Evolutionary conservation across 495 filamentous ascomycete genomes (phyloP).

Genomic region (Trichoderma reesei): DNA sequence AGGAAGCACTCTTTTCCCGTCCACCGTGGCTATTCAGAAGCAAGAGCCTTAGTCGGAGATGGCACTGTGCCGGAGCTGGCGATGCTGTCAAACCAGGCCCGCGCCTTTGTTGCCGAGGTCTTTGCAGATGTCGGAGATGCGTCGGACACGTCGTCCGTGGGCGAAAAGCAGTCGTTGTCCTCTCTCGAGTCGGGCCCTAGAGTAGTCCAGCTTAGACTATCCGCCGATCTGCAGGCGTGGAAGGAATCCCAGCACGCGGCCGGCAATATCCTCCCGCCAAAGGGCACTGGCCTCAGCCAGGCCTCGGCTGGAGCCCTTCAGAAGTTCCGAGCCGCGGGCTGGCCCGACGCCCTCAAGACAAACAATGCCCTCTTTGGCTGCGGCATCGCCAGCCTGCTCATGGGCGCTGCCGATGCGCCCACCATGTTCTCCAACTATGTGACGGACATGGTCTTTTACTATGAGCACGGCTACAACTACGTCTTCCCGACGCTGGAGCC

Average conservation of each 20-base stretch:
- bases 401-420: conserved; percentile 20
- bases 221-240: conserved; percentile 19
- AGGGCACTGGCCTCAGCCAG: conserved; percentile 18
- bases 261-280: conserved; percentile 19
- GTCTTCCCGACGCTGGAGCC: conserved; percentile 23
- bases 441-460: conserved; percentile 25
- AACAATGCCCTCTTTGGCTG: conserved; percentile 23
- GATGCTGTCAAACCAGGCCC: background rate
- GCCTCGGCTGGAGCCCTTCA: conserved; percentile 16
- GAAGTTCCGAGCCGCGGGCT: conserved; percentile 11
- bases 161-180: background rate
- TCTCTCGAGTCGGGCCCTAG: background rate
- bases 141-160: background rate
- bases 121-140: background rate
- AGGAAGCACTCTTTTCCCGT: background rate
- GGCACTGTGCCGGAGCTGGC: background rate
- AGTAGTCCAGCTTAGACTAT: conserved; percentile 14
- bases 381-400: conserved; percentile 18
- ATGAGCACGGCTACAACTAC: conserved; percentile 25
- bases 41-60: background rate
- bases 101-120: background rate
- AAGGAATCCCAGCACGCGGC: conserved; percentile 15
- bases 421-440: conserved; percentile 24
- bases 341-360: conserved; percentile 22
- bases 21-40: conserved; percentile 11